Evolutionary conservation across 371 early-diverging fungal genomes (phyloP).

Genomic region (Mucor circinelloides): DNA sequence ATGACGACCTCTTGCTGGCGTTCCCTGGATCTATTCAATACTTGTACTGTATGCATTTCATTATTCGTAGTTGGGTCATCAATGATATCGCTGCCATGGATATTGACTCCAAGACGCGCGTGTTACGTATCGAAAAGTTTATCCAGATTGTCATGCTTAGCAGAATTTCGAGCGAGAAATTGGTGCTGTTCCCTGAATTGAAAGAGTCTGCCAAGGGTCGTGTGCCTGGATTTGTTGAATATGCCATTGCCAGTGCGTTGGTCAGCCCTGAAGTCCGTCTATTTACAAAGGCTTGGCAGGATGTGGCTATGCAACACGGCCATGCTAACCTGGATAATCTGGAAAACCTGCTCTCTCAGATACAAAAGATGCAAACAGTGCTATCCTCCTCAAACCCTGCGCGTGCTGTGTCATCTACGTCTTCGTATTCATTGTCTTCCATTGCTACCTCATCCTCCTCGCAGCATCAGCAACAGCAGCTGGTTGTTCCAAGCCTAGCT

Average conservation of each 20-base stretch:
- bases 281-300: slow-evolving; percentile 73
- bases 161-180: slow-evolving; percentile 42
- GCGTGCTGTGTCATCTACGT: background rate
- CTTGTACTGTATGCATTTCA: slow-evolving; percentile 70
- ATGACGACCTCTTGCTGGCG: slow-evolving; percentile 55
- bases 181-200: slow-evolving; percentile 39
- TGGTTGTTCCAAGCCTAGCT: slow-evolving; percentile 51
- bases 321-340: slow-evolving; percentile 61
- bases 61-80: slow-evolving; percentile 76
- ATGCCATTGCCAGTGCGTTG: slow-evolving; percentile 74
- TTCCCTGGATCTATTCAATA: slow-evolving; percentile 74
- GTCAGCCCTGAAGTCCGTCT: slow-evolving; percentile 79
- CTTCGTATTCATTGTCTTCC: slow-evolving; percentile 5
- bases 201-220: slow-evolving; percentile 24
- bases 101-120: slow-evolving; percentile 55
- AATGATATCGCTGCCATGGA: slow-evolving; percentile 57
- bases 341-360: slow-evolving; percentile 38
- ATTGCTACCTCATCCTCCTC: slow-evolving; percentile 1
- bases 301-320: slow-evolving; percentile 54
- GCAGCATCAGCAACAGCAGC: background rate
- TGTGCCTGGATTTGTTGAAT: slow-evolving; percentile 80
- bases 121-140: slow-evolving; percentile 65
- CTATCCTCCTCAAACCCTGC: background rate
- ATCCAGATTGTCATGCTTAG: slow-evolving; percentile 62
- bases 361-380: slow-evolving; percentile 7